These are phyloP conservation scores for Phytophthora europaea DNA, from an alignment of 352 stramenopile genomes.

Conservation along the genomic window DNA sequence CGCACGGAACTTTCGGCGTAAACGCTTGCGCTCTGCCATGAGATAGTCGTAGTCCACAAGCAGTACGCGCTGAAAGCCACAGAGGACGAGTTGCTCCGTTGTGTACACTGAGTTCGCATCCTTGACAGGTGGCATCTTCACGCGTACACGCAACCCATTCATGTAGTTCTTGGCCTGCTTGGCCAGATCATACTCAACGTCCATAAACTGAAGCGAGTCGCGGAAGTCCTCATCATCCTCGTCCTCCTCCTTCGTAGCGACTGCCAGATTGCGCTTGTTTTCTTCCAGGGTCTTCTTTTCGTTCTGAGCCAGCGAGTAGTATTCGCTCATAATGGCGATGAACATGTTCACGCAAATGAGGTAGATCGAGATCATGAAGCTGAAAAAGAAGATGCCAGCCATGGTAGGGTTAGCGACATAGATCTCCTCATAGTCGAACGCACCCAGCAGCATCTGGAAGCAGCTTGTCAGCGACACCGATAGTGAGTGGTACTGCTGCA, in stretches of 20 bases:
- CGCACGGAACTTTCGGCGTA: constrained; percentile 69
- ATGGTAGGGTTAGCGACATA: constrained; percentile 75
- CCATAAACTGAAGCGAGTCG: constrained; percentile 67
- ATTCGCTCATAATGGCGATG: constrained; percentile 88
- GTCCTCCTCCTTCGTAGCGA: constrained; percentile 24
- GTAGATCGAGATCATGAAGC: constrained; percentile 85
- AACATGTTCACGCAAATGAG: constrained; percentile 90
- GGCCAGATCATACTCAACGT: constrained; percentile 83
- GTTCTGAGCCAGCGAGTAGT: constrained; percentile 78
- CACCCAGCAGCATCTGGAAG: constrained; percentile 87
- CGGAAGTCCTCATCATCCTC: constrained; percentile 52
- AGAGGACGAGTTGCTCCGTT: constrained; percentile 65
- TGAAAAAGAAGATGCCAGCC: constrained; percentile 86
- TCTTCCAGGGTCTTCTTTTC: constrained; percentile 76
- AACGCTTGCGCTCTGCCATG: constrained; percentile 68
- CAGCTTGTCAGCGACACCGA: constrained; percentile 77
- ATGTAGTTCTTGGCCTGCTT: constrained; percentile 78
- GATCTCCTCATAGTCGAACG: constrained; percentile 83
- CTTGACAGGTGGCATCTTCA: constrained; percentile 64
- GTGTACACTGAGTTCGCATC: constrained; percentile 42
- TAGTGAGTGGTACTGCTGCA: constrained; percentile 79
- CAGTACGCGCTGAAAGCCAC: constrained; percentile 72
- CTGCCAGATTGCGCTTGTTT: constrained; percentile 50
- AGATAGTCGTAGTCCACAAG: constrained; percentile 83
- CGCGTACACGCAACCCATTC: constrained; percentile 60